These are phyloP conservation scores for Physaria fendleri DNA, from an alignment of 345 rosid genomes.

Conservation along the genomic window DNA sequence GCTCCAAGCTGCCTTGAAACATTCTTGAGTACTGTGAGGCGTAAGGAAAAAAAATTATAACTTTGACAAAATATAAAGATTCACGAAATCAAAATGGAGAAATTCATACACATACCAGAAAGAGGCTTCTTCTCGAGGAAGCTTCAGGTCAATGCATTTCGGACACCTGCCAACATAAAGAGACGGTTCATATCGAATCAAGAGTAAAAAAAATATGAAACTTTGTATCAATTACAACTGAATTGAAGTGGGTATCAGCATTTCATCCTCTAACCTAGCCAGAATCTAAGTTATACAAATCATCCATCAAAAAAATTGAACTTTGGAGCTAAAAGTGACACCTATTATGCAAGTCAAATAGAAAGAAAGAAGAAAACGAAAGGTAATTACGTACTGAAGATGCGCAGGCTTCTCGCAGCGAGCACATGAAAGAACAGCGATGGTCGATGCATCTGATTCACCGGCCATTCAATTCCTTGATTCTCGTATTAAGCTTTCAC, in stretches of 20 bases:
- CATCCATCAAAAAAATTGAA: background rate
- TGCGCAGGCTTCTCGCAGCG: slow-evolving; percentile 34
- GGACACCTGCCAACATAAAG: slow-evolving; percentile 62
- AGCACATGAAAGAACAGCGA: slow-evolving; percentile 26
- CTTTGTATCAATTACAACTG: background rate
- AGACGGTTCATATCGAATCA: background rate
- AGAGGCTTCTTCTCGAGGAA: slow-evolving; percentile 88
- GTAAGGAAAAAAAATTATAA: background rate
- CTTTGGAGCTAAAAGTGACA: background rate
- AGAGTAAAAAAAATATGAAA: background rate
- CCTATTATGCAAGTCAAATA: background rate
- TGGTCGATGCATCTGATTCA: slow-evolving; percentile 26
- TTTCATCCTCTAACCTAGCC: background rate
- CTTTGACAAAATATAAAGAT: background rate
- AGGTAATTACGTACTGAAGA: slow-evolving; percentile 35
- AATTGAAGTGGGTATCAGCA: background rate
- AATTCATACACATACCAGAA: slow-evolving; percentile 55
- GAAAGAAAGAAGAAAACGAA: background rate
- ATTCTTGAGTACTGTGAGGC: slow-evolving; percentile 69
- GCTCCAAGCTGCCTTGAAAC: slow-evolving; percentile 93
- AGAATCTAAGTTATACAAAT: background rate
- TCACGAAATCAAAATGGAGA: background rate
- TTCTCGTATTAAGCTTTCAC: background rate
- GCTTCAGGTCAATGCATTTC: slow-evolving; percentile 78
- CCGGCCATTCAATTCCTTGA: slow-evolving; percentile 21